Percentiles rank a stretch among this genome's conserved stretches.
phyloP scores from a whole-genome alignment of 2,329 filamentous ascomycete species.

The Cryphonectria carpinicola region DNA sequence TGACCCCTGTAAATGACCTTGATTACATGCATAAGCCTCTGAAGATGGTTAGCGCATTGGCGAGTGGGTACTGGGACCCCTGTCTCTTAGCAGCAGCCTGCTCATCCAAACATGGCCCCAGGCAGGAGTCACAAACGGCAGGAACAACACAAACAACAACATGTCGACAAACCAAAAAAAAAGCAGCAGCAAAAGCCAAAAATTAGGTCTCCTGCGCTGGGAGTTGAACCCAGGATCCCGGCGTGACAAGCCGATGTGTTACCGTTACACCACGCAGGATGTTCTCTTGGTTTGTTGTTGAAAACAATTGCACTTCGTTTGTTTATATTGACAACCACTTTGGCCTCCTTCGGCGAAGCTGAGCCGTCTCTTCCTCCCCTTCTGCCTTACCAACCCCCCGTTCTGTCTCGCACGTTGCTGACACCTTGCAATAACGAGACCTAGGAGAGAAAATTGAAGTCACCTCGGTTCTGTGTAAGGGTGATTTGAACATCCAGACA shows the following conservation, averaged over 20 bases:
- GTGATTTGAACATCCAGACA: too few species aligned
- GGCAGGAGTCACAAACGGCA: neutral
- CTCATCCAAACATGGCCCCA: neutral
- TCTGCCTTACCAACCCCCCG: neutral
- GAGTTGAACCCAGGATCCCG: conserved; percentile 9
- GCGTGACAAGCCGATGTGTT: conserved; percentile 10
- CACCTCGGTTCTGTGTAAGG: neutral
- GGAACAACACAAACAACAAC: neutral
- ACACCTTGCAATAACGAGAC: neutral
- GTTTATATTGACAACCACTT: neutral
- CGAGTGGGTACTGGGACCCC: neutral
- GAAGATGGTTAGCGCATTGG: neutral
- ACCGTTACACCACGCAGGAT: conserved; percentile 11
- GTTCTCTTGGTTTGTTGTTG: neutral
- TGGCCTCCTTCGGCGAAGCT: neutral
- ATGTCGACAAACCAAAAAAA: neutral
- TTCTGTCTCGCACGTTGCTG: neutral
- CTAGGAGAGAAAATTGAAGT: neutral
- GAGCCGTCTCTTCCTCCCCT: neutral
- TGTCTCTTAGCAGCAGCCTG: conserved; percentile 2
- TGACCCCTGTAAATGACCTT: neutral
- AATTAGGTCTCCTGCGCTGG: neutral
- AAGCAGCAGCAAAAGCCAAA: neutral
- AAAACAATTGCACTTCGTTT: neutral
- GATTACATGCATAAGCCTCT: conserved; percentile 7